phyloP scores from a whole-genome alignment of 768 basidiomycete species.

The Tricholomella constricta region DNA sequence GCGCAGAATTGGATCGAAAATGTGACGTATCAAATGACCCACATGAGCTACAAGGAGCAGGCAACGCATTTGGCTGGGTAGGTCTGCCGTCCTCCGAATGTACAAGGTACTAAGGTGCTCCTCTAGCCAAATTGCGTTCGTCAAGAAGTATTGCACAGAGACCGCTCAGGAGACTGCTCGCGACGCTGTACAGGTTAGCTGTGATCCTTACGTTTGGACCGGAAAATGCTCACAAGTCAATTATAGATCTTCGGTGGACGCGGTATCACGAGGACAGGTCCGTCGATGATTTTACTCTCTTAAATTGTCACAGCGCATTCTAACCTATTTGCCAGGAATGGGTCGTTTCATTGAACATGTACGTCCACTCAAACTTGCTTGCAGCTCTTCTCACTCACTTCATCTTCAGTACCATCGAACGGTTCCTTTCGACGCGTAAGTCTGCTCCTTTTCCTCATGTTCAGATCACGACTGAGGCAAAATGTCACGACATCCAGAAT shows the following conservation, averaged over 20 bases:
- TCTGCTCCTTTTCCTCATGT: neutral
- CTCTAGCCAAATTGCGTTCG: slow-evolving; percentile 62
- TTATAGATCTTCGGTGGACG: slow-evolving; percentile 83
- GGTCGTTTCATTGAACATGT: slow-evolving; percentile 71
- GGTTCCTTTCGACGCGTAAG: slow-evolving; percentile 56
- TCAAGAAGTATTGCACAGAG: slow-evolving; percentile 57
- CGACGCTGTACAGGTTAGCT: slow-evolving; percentile 40
- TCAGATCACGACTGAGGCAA: neutral
- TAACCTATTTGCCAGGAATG: slow-evolving; percentile 72
- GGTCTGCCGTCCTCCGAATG: slow-evolving; percentile 12
- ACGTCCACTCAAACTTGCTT: slow-evolving; percentile 26
- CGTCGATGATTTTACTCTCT: neutral
- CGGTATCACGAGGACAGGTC: slow-evolving; percentile 56
- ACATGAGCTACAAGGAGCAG: slow-evolving; percentile 84
- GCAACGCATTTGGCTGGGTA: slow-evolving; percentile 72
- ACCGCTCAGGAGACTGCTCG: slow-evolving; percentile 70
- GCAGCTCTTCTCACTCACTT: neutral
- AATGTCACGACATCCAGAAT: slow-evolving; percentile 1
- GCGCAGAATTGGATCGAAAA: slow-evolving; percentile 82
- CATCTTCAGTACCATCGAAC: slow-evolving; percentile 47
- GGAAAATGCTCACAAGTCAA: slow-evolving; percentile 27
- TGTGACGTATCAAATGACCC: slow-evolving; percentile 83
- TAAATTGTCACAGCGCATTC: neutral
- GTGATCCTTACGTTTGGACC: neutral
- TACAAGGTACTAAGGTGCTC: neutral